Evolutionary conservation across 192 early-diverging fungal species (phyloP).

Genomic region (Phlyctochytrium bullatum): DNA sequence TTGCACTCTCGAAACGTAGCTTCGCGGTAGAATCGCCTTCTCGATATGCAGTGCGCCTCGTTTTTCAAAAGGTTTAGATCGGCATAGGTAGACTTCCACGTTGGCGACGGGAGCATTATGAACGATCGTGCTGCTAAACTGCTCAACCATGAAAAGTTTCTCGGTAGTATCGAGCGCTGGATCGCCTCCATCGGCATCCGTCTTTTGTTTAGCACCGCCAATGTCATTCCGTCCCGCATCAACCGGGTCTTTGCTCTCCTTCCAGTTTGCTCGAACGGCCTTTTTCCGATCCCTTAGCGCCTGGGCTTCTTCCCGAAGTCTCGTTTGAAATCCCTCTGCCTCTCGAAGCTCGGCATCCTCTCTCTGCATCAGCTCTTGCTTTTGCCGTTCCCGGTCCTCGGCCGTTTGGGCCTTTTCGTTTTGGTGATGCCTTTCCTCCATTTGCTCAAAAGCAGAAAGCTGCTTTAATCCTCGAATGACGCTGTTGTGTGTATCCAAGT

Average conservation of each 20-base stretch:
- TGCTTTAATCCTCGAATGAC: constrained; percentile 31
- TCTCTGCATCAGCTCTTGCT: constrained; percentile 15
- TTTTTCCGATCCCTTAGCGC: constrained; percentile 19
- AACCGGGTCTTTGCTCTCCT: constrained; percentile 6
- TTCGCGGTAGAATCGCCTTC: too few species aligned
- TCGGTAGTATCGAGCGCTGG: too few species aligned
- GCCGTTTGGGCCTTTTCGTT: constrained; percentile 8
- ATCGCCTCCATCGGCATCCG: too few species aligned
- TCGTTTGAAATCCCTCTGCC: constrained; percentile 17
- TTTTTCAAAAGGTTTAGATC: too few species aligned
- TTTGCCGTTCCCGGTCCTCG: constrained; percentile 17
- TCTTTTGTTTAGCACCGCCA: too few species aligned
- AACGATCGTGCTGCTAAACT: too few species aligned
- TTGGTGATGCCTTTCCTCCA: constrained; percentile 27
- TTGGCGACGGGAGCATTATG: too few species aligned
- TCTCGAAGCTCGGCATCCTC: constrained; percentile 17
- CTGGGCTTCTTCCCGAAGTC: constrained; percentile 29
- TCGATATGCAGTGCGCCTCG: too few species aligned
- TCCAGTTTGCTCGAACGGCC: constrained; percentile 20
- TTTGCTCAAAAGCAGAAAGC: constrained; percentile 42
- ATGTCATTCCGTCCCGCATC: too few species aligned
- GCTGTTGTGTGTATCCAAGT: constrained; percentile 25
- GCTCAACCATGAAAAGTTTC: too few species aligned
- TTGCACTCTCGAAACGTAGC: too few species aligned
- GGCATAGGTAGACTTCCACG: too few species aligned